These are phyloP conservation scores for Fragaria iinumae DNA, from an alignment of 306 rosid species.

Conservation along the genomic window DNA sequence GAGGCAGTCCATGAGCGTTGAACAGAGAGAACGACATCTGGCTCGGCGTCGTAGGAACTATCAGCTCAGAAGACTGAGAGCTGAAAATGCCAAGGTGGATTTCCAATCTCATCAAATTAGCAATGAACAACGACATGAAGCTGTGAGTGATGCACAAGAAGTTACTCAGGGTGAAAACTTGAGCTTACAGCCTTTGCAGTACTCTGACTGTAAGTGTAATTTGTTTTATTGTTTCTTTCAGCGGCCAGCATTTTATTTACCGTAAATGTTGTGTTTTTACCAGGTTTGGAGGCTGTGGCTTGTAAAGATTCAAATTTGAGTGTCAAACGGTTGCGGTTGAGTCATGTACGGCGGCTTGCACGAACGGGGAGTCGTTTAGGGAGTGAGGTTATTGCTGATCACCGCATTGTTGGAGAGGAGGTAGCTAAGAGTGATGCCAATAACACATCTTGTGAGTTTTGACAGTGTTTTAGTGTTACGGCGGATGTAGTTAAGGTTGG, in stretches of 20 bases:
- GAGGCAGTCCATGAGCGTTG: constrained; percentile 76
- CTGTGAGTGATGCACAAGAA: constrained; percentile 14
- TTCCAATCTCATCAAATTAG: constrained; percentile 33
- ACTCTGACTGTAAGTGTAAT: neutral
- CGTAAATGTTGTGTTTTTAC: neutral
- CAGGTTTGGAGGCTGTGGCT: constrained; percentile 43
- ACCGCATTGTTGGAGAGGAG: constrained; percentile 30
- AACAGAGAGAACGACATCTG: constrained; percentile 78
- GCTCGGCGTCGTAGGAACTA: constrained; percentile 85
- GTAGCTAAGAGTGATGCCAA: constrained; percentile 24
- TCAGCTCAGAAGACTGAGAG: constrained; percentile 69
- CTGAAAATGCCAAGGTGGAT: constrained; percentile 35
- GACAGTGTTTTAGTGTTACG: neutral
- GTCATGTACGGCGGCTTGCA: constrained; percentile 54
- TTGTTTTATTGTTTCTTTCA: neutral
- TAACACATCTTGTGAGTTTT: constrained; percentile 39
- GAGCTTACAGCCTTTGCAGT: neutral
- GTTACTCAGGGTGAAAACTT: constrained; percentile 3
- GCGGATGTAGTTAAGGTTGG: neutral
- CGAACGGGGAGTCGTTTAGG: constrained; percentile 30
- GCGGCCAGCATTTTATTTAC: neutral
- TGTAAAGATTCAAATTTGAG: constrained; percentile 25
- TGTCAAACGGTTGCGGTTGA: constrained; percentile 41
- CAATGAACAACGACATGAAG: constrained; percentile 25
- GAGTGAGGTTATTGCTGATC: constrained; percentile 23